phyloP scores from a whole-genome alignment of 2,329 filamentous ascomycete genomes.

The Colletotrichum tamarilloi region DNA sequence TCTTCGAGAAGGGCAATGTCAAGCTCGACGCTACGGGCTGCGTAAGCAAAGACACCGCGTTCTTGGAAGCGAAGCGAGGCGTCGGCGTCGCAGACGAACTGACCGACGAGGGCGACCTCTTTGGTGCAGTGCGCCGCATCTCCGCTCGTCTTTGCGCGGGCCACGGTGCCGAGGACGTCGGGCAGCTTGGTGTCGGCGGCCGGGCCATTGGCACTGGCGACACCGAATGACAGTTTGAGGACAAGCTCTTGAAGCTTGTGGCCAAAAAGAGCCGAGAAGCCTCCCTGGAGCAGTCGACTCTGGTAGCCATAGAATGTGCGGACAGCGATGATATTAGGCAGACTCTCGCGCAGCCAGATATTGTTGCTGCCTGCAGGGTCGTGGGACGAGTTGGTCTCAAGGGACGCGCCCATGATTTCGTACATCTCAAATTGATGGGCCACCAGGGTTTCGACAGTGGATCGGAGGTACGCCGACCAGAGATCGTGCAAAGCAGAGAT shows the following conservation, averaged over 20 bases:
- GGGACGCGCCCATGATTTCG: constrained; percentile 56
- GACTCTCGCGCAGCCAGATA: constrained; percentile 57
- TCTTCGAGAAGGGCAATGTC: constrained; percentile 65
- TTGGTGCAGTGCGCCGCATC: constrained; percentile 58
- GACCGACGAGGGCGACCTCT: constrained; percentile 61
- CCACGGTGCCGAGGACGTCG: constrained; percentile 56
- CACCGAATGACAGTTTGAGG: constrained; percentile 61
- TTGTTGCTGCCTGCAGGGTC: constrained; percentile 39
- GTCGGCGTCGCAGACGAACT: constrained; percentile 58
- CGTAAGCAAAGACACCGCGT: constrained; percentile 61
- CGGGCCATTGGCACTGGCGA: constrained; percentile 53
- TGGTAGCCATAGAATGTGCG: constrained; percentile 65
- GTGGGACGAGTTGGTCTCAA: constrained; percentile 18
- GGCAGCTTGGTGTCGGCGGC: constrained; percentile 53
- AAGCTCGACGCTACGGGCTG: constrained; percentile 58
- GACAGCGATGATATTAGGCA: constrained; percentile 62
- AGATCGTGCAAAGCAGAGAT: constrained; percentile 59
- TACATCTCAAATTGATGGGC: constrained; percentile 65
- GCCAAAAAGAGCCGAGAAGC: constrained; percentile 62
- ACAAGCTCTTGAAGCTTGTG: constrained; percentile 64
- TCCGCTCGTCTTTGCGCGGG: constrained; percentile 54
- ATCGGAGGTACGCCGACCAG: constrained; percentile 61
- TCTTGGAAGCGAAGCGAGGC: constrained; percentile 61
- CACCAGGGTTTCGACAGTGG: constrained; percentile 61
- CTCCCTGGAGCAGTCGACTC: constrained; percentile 60